Conservation (phyloP, 2,329 filamentous ascomycete genomes). For the Paracoccidioides lutzii region DNA sequence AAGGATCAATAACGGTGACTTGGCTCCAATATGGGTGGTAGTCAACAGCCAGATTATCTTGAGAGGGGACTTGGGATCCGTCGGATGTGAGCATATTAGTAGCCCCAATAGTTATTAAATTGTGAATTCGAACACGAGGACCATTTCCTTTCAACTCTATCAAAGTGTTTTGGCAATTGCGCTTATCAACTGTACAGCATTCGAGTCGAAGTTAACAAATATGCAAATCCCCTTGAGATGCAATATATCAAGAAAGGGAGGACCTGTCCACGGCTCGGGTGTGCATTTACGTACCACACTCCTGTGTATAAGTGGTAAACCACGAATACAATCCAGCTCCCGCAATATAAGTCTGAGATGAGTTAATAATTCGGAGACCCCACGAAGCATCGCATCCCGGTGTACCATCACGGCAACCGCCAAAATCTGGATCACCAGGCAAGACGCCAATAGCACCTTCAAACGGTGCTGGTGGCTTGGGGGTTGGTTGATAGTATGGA, state of each 20-base stretch:
- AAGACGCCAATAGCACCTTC: background rate
- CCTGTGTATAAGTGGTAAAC: conserved; percentile 2
- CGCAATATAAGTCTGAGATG: background rate
- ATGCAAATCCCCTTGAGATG: background rate
- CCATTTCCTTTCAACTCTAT: background rate
- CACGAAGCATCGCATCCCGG: conserved; percentile 1
- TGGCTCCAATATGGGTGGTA: conserved; percentile 7
- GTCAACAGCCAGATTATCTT: conserved; percentile 4
- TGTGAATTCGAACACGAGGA: background rate
- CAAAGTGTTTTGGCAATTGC: background rate
- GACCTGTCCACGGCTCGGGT: background rate
- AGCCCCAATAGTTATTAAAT: conserved; percentile 2
- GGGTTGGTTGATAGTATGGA: conserved; percentile 5
- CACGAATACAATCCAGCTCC: conserved; percentile 3
- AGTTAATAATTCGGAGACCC: conserved; percentile 1
- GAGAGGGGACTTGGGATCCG: background rate
- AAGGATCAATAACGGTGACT: conserved; percentile 2
- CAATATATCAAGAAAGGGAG: background rate
- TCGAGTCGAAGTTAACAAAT: background rate
- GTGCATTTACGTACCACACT: background rate
- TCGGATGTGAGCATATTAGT: conserved; percentile 2
- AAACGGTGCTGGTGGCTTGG: background rate
- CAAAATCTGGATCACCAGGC: background rate
- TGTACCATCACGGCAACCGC: background rate
- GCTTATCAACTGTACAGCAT: background rate